Conservation (phyloP, 228 moss, liverwort and hornwort genomes). For the Sphagnum magellanicum region DNA sequence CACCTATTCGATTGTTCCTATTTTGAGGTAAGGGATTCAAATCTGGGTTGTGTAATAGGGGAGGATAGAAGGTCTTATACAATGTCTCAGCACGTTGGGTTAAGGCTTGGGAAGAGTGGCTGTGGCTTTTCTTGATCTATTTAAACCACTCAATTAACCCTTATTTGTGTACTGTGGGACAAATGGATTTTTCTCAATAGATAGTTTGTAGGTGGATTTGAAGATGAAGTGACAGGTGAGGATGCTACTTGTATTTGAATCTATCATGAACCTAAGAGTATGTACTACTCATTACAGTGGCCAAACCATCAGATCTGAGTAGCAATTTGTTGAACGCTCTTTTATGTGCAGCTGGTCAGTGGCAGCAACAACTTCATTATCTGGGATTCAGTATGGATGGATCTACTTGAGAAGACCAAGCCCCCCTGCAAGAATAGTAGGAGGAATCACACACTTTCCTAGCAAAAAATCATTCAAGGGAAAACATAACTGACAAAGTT, state of each 20-base stretch:
- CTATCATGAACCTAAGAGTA: not conserved
- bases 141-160: not conserved
- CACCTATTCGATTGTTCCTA: constrained; percentile 50
- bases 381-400: constrained; percentile 74
- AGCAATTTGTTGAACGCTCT: constrained; percentile 6
- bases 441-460: constrained; percentile 11
- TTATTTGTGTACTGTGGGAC: not conserved
- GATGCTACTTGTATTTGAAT: not conserved
- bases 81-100: not conserved
- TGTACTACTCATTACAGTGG: not conserved
- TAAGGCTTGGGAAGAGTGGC: not conserved
- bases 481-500: too few species aligned
- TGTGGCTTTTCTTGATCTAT: not conserved
- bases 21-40: constrained; percentile 48
- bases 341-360: constrained; percentile 82
- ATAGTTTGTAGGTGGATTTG: too few species aligned
- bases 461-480: constrained; percentile 2
- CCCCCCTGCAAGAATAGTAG: constrained; percentile 25
- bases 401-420: constrained; percentile 56
- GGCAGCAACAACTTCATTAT: constrained; percentile 76
- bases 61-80: not conserved
- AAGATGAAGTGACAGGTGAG: too few species aligned
- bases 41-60: not conserved
- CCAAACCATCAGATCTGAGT: not conserved
- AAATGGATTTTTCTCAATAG: not conserved